Percentiles rank a stretch among this genome's conserved stretches.
Evolutionary conservation across 2,329 filamentous ascomycete species (phyloP).

Genomic region (Alternaria incomplexa): DNA sequence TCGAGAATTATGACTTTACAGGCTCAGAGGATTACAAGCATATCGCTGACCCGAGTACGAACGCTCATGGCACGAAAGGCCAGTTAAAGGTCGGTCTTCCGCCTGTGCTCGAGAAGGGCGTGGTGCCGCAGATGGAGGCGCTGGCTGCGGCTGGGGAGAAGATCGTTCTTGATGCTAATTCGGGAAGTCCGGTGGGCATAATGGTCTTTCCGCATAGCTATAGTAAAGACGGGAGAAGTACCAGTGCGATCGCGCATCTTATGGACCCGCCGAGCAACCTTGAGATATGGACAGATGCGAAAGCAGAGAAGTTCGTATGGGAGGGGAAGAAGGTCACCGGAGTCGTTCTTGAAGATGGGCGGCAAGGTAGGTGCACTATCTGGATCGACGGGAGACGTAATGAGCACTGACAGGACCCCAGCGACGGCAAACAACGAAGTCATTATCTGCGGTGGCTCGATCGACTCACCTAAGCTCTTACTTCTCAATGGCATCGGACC

Average conservation of each 20-base stretch:
- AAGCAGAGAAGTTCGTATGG: constrained; percentile 48
- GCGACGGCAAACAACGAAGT: constrained; percentile 42
- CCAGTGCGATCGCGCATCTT: constrained; percentile 44
- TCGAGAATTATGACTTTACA: constrained; percentile 61
- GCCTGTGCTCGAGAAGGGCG: constrained; percentile 64
- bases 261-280: constrained; percentile 58
- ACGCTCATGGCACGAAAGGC: constrained; percentile 56
- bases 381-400: not conserved
- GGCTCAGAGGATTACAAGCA: constrained; percentile 45
- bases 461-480: constrained; percentile 50
- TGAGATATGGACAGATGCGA: constrained; percentile 57
- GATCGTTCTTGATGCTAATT: constrained; percentile 62
- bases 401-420: constrained; percentile 1
- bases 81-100: constrained; percentile 48
- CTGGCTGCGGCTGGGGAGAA: constrained; percentile 62
- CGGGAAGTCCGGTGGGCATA: constrained; percentile 38
- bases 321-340: constrained; percentile 37
- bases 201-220: constrained; percentile 47
- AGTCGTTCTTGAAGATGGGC: constrained; percentile 35
- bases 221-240: constrained; percentile 40
- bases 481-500: constrained; percentile 59
- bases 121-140: constrained; percentile 60
- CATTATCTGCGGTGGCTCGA: constrained; percentile 40
- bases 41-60: constrained; percentile 54
- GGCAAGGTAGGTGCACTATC: constrained; percentile 33